Percentiles rank a stretch among this genome's conserved stretches.
Conservation (phyloP, 768 basidiomycete species). For the Pisolithus sp. region DNA sequence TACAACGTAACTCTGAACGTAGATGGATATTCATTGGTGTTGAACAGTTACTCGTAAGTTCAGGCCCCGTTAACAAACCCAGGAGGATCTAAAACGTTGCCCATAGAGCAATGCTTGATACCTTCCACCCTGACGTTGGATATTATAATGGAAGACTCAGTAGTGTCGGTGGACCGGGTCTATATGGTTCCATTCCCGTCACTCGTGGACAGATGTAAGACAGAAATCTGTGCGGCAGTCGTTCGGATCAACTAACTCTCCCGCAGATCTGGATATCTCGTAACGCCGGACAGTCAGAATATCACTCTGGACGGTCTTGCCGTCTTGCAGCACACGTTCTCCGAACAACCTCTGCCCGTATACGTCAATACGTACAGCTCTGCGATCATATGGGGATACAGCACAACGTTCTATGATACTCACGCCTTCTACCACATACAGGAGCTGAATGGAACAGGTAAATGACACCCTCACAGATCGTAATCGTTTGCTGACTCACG, state of each 20-base stretch:
- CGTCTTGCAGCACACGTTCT: slow-evolving; percentile 10
- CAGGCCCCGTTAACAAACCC: neutral
- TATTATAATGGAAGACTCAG: slow-evolving; percentile 10
- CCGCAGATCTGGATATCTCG: slow-evolving; percentile 3
- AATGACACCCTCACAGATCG: neutral
- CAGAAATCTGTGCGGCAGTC: too few species aligned
- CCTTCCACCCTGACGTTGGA: slow-evolving; percentile 11
- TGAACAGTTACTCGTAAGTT: slow-evolving; percentile 11
- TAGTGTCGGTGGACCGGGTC: neutral
- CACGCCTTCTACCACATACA: slow-evolving; percentile 12
- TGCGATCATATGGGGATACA: slow-evolving; percentile 9
- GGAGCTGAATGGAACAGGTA: slow-evolving; percentile 8
- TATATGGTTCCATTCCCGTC: slow-evolving; percentile 10
- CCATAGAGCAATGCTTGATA: slow-evolving; percentile 5
- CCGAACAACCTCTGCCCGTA: neutral
- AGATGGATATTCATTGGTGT: slow-evolving; percentile 5
- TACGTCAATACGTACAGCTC: slow-evolving; percentile 6
- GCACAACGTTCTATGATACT: slow-evolving; percentile 8
- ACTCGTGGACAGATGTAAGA: slow-evolving; percentile 11
- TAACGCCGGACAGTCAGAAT: neutral
- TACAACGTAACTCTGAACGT: slow-evolving; percentile 8
- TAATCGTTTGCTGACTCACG: neutral
- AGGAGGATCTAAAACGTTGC: neutral
- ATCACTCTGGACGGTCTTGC: slow-evolving; percentile 5
- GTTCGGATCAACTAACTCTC: neutral